Evolutionary conservation across 148 eudicot species (phyloP).

Genomic region (Silene conica): DNA sequence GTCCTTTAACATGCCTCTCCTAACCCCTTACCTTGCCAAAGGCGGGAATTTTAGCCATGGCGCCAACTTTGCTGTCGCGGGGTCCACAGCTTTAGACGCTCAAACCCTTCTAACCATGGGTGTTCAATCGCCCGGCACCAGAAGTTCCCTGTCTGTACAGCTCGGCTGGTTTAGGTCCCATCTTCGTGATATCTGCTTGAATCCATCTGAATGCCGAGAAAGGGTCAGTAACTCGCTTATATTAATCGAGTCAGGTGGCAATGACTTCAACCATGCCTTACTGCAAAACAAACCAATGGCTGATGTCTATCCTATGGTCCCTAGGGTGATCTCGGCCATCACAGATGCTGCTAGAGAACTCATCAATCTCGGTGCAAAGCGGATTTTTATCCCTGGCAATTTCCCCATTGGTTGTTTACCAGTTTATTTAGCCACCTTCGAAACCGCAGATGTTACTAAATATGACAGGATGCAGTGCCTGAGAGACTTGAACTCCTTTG

Average conservation of each 20-base stretch:
- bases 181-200: background rate
- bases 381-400: conserved; percentile 25
- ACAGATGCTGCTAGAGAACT: conserved; percentile 18
- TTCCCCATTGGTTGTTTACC: conserved; percentile 34
- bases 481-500: conserved; percentile 14
- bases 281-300: conserved; percentile 17
- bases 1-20: conserved; percentile 14
- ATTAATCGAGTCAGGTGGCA: conserved; percentile 37
- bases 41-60: conserved; percentile 21
- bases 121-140: background rate
- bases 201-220: conserved; percentile 17
- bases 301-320: conserved; percentile 21
- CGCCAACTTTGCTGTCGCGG: conserved; percentile 24
- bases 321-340: conserved; percentile 26
- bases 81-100: conserved; percentile 17
- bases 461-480: conserved; percentile 25
- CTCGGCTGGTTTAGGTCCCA: conserved; percentile 18
- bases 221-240: conserved; percentile 25
- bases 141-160: conserved; percentile 18
- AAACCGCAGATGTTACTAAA: background rate
- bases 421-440: conserved; percentile 10
- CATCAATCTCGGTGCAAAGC: conserved; percentile 24
- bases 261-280: conserved; percentile 32
- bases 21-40: conserved; percentile 16
- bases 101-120: background rate